Conservation (phyloP, 73 alveolate genomes). For the Paraurostyla sp. region DNA sequence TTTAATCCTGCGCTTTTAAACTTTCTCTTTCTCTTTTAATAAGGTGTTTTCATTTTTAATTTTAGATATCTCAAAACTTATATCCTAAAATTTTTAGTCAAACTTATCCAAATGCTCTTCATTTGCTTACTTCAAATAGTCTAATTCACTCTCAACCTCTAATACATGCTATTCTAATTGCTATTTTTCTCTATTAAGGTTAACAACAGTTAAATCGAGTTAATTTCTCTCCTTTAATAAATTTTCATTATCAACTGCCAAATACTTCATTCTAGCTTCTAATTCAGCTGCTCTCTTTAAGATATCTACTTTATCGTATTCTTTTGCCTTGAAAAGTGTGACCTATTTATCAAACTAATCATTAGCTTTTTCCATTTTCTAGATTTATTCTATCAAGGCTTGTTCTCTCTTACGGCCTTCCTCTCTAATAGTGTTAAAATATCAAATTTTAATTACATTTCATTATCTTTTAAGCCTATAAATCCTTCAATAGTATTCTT, state of each 20-base stretch:
- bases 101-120: slow-evolving; percentile 60
- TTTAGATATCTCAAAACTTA: slow-evolving; percentile 16
- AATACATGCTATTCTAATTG: not conserved
- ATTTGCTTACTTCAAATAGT: not conserved
- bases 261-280: slow-evolving; percentile 31
- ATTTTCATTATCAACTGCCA: slow-evolving; percentile 47
- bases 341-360: slow-evolving; percentile 13
- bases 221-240: not conserved
- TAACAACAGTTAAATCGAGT: not conserved
- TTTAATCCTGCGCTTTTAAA: not conserved
- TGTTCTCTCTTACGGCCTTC: not conserved
- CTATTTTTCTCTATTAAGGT: not conserved
- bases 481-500: not conserved
- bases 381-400: not conserved
- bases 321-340: slow-evolving; percentile 38
- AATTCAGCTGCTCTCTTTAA: slow-evolving; percentile 51
- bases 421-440: not conserved
- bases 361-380: not conserved
- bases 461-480: not conserved
- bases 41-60: not conserved
- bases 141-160: slow-evolving; percentile 9
- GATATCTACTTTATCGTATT: slow-evolving; percentile 61
- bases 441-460: not conserved
- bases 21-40: slow-evolving; percentile 27
- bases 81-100: not conserved